Evolutionary conservation across 1,139 yeast species (phyloP).

Genomic region (Hansenula anomala): DNA sequence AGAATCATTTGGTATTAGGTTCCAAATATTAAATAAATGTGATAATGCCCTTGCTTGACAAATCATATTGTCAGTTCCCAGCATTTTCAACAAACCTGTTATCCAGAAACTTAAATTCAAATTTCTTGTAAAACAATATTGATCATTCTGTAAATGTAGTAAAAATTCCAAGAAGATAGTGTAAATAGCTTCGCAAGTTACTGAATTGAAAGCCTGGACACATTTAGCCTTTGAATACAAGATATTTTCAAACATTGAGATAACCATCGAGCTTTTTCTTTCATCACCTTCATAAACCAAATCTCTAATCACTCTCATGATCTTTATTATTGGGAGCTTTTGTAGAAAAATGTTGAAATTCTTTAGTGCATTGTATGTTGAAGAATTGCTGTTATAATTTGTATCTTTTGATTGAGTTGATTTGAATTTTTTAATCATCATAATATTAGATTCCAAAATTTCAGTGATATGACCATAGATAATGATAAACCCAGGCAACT

Average conservation of each 20-base stretch:
- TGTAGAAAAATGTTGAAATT: constrained; percentile 24
- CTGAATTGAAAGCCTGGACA: constrained; percentile 32
- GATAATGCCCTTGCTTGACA: constrained; percentile 60
- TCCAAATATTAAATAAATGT: constrained; percentile 72
- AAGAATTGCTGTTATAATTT: constrained; percentile 3
- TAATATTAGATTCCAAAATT: constrained; percentile 25
- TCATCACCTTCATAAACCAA: constrained; percentile 23
- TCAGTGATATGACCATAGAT: constrained; percentile 32
- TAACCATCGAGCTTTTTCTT: constrained; percentile 1
- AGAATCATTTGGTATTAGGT: constrained; percentile 47
- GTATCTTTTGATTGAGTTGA: constrained; percentile 7
- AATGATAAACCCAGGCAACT: constrained; percentile 31
- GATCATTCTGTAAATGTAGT: constrained; percentile 13
- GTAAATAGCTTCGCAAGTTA: constrained; percentile 44
- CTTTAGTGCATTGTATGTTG: constrained; percentile 2
- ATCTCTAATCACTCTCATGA: constrained; percentile 27
- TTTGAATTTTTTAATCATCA: constrained; percentile 16
- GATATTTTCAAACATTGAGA: constrained; percentile 27
- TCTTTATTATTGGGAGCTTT: constrained; percentile 28
- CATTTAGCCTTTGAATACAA: constrained; percentile 30
- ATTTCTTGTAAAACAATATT: constrained; percentile 13
- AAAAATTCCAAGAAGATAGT: constrained; percentile 23
- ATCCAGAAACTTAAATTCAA: constrained; percentile 81
- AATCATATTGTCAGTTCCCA: constrained; percentile 58
- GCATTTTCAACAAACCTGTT: constrained; percentile 52